These are phyloP conservation scores for Claviceps pazoutovae DNA, from an alignment of 2,329 filamentous ascomycete species.

Conservation along the genomic window DNA sequence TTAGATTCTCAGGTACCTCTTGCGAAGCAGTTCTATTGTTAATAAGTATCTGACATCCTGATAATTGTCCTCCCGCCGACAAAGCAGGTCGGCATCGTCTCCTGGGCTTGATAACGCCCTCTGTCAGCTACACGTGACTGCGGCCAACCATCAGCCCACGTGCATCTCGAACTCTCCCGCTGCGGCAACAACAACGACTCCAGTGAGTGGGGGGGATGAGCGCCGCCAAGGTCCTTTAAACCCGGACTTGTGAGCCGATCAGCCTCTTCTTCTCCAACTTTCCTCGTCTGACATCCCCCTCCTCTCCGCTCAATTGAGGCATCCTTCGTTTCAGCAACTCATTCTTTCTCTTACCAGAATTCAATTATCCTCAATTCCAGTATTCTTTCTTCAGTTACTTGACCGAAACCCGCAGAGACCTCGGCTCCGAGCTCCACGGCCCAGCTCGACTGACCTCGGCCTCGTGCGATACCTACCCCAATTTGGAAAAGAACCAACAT, in stretches of 20 bases:
- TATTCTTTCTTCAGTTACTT: not conserved
- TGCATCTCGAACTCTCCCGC: conserved; percentile 10
- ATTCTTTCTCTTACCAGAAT: not conserved
- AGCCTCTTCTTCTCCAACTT: too few species aligned
- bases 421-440: not conserved
- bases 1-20: too few species aligned
- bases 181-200: not conserved
- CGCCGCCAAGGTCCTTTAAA: not conserved
- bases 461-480: not conserved
- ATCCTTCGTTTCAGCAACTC: too few species aligned
- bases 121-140: conserved; percentile 14
- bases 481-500: not conserved
- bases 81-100: too few species aligned
- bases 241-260: not conserved
- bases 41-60: too few species aligned
- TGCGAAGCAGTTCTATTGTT: too few species aligned
- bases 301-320: too few species aligned
- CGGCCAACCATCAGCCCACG: conserved; percentile 19
- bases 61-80: too few species aligned
- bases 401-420: not conserved
- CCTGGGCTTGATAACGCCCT: too few species aligned
- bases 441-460: not conserved
- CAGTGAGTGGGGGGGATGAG: not conserved
- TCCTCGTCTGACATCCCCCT: too few species aligned
- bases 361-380: not conserved